Evolutionary conservation across 495 filamentous ascomycete genomes (phyloP), one percentile per base, ranked within the genome.

Genomic region (Ramalina peruviana): DNA sequence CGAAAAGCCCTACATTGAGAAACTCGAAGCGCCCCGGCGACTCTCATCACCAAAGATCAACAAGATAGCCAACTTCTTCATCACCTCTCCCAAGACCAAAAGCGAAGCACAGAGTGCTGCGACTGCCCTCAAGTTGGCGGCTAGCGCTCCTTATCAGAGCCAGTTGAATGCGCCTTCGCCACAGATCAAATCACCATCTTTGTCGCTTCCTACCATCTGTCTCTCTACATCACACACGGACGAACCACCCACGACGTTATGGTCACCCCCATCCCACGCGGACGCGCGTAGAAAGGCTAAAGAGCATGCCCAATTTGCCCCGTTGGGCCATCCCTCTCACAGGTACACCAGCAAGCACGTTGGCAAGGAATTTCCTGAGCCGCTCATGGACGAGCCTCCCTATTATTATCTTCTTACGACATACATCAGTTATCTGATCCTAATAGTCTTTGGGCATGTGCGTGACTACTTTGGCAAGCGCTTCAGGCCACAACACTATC

Each of bases 391-490:
- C 58, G 92, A 97, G 65, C 92, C 92, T 17, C 87, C 90, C 17
- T 96, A 96, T 72, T 97, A 88, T 70, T 95, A 85, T 64, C 75
- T 98, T 57, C 73, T 97, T 55, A 95, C 92, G 23, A 98, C 92
- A 49, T 97, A 97, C 70, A 83, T 98, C 61, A 93, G 86, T 65
- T 98, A 97, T 66, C 73, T 98, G 57, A 83, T 97, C 55, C 76
- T 98, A 58, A 97, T 98, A 60, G 79, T 88, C 54, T 92, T 94
- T 54, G 92, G 92, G 41, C 92, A 98, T 62, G 78, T 94, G 36
- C 80, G 92, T 56, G 92, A 98, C 66, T 98, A 95, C 66, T 98
- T 98, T 62, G 92, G 93, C 57, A 97, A 96, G 70, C 79, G 87
- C 20, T 95, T 97, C 66, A 80, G 82, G 60, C 75, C 87, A 58